Percentiles rank a stretch among this genome's conserved stretches.
Conservation (phyloP, 1,284 basidiomycete genomes). For the Ustilago shanxiensis region DNA sequence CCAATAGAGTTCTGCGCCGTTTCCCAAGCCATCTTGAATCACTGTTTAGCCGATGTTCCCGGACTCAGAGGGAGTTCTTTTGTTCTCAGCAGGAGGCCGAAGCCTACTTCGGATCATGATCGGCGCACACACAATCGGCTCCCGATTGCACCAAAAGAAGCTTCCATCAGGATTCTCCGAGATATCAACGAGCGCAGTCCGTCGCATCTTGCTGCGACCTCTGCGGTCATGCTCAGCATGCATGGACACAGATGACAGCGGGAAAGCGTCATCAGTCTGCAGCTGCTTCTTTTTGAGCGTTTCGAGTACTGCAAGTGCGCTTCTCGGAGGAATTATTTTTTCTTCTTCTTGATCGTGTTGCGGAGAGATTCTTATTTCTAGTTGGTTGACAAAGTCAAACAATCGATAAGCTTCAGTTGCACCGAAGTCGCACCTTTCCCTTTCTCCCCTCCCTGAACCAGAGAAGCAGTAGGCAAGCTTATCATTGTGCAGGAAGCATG, state of each 20-base stretch:
- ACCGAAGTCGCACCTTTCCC: conserved; percentile 31
- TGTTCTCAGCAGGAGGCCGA: too few relatives aligned
- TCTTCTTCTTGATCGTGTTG: not conserved
- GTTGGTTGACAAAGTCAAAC: not conserved
- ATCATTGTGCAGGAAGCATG: conserved; percentile 15
- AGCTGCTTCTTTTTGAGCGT: not conserved
- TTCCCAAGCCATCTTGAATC: too few relatives aligned
- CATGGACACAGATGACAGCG: not conserved
- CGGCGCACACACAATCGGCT: not conserved
- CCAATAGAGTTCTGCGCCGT: too few relatives aligned
- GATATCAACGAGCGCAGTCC: not conserved
- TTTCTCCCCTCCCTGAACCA: not conserved
- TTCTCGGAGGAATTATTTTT: conserved; percentile 33
- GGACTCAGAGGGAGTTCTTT: too few relatives aligned
- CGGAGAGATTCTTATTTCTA: conserved; percentile 30
- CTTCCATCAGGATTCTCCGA: not conserved
- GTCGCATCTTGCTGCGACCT: not conserved
- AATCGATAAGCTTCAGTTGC: conserved; percentile 40
- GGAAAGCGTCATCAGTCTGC: conserved; percentile 6
- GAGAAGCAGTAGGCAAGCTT: not conserved
- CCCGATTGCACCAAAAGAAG: not conserved
- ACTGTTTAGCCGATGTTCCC: too few relatives aligned
- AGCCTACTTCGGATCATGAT: not conserved
- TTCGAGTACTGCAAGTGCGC: too few relatives aligned
- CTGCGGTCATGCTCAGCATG: not conserved